phyloP scores from a whole-genome alignment of 1,139 yeast genomes.

The Yueomyces sp. region DNA sequence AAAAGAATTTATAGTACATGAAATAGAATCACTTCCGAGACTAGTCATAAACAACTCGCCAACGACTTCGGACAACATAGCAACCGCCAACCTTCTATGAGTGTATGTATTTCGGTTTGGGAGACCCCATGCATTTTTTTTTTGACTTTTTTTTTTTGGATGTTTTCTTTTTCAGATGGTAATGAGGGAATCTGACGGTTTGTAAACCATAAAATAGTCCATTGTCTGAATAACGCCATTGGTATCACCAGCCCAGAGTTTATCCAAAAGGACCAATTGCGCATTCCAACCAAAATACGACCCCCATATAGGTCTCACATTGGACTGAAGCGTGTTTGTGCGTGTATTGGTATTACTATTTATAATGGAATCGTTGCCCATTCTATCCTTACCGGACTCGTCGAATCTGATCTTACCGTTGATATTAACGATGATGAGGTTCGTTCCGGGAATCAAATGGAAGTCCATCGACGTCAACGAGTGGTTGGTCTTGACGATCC shows the following conservation, averaged over 20 bases:
- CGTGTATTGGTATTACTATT: constrained; percentile 7
- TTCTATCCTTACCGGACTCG: constrained; percentile 53
- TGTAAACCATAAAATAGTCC: constrained; percentile 53
- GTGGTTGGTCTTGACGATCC: constrained; percentile 51
- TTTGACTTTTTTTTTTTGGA: background rate
- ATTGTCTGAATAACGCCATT: constrained; percentile 39
- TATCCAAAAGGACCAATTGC: constrained; percentile 46
- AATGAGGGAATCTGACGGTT: constrained; percentile 45
- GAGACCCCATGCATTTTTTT: background rate
- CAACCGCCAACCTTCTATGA: background rate
- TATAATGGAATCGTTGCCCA: constrained; percentile 46
- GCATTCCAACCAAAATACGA: constrained; percentile 57
- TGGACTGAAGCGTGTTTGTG: constrained; percentile 6
- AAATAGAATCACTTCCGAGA: constrained; percentile 58
- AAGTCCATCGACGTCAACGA: constrained; percentile 49
- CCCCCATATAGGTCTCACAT: constrained; percentile 39
- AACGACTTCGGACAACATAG: background rate
- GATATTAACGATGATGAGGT: constrained; percentile 39
- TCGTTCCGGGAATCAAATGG: constrained; percentile 62
- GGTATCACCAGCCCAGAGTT: constrained; percentile 32
- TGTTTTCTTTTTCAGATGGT: constrained; percentile 7
- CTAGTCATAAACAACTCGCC: constrained; percentile 12
- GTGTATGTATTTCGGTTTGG: background rate
- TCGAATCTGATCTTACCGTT: constrained; percentile 62
- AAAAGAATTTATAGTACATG: constrained; percentile 64